A percentile compares a stretch with the other conserved stretches of the same genome.
Conservation (phyloP, 2,329 filamentous ascomycete genomes). For the Pseudogymnoascus sp. region DNA sequence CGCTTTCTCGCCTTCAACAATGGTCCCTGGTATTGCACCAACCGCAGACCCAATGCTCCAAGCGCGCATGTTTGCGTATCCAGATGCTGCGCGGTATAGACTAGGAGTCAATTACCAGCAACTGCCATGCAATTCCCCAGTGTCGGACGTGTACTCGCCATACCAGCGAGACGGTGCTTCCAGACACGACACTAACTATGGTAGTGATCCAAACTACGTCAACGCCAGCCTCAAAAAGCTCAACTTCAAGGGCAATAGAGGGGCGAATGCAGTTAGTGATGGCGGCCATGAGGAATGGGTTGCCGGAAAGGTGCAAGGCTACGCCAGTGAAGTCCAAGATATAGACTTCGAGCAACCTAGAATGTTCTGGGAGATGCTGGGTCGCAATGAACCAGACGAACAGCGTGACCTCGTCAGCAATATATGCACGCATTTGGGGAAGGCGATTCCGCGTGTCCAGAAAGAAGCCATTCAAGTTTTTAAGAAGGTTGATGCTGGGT, state of each 20-base stretch:
- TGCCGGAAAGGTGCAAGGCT: slow-evolving; percentile 16
- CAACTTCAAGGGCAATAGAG: slow-evolving; percentile 13
- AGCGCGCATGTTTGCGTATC: slow-evolving; percentile 61
- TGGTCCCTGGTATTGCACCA: slow-evolving; percentile 58
- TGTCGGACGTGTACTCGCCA: slow-evolving; percentile 35
- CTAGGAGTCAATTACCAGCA: slow-evolving; percentile 52
- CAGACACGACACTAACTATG: slow-evolving; percentile 35
- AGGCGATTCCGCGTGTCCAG: neutral
- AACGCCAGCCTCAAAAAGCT: slow-evolving; percentile 26
- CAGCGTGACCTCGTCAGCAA: neutral
- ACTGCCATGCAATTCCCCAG: slow-evolving; percentile 38
- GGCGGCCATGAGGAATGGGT: slow-evolving; percentile 27
- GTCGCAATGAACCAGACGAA: neutral
- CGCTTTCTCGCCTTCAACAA: slow-evolving; percentile 57
- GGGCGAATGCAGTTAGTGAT: neutral
- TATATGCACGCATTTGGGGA: neutral
- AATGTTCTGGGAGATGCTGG: slow-evolving; percentile 30
- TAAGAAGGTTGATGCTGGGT: neutral
- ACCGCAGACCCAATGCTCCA: slow-evolving; percentile 63
- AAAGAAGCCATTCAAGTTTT: neutral
- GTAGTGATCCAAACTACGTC: slow-evolving; percentile 36
- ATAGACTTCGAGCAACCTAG: slow-evolving; percentile 34
- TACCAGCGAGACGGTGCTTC: slow-evolving; percentile 34
- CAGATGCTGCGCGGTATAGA: slow-evolving; percentile 52
- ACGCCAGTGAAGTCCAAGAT: slow-evolving; percentile 25